Conservation (phyloP, 352 stramenopile species). For the Blastocystis sp. region DNA sequence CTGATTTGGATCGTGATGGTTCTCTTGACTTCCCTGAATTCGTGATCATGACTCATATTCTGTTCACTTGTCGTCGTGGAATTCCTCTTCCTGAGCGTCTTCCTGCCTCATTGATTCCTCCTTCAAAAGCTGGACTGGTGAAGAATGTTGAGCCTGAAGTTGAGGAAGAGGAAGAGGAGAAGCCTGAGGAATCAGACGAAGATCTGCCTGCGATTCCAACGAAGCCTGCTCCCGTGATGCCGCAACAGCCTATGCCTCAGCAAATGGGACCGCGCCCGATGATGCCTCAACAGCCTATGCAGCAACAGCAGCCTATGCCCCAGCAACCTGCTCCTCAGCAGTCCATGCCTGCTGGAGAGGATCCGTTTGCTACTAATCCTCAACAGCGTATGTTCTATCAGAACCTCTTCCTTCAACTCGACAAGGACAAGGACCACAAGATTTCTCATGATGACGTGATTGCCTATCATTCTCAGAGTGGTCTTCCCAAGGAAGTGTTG, state of each 20-base stretch:
- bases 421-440: conserved; percentile 21
- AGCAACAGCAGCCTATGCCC: too few species aligned
- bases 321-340: not conserved
- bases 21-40: too few species aligned
- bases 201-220: too few species aligned
- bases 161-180: not conserved
- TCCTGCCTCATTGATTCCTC: too few species aligned
- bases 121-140: too few species aligned
- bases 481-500: not conserved
- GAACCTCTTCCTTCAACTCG: conserved; percentile 39
- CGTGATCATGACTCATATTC: too few species aligned
- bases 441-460: conserved; percentile 14
- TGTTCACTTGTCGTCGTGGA: too few species aligned
- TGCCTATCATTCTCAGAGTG: conserved; percentile 42
- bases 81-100: too few species aligned
- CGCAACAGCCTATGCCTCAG: not conserved
- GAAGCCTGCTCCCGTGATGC: not conserved
- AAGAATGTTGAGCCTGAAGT: too few species aligned
- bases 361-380: conserved; percentile 42
- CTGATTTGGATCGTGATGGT: too few species aligned
- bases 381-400: conserved; percentile 47
- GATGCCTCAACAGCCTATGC: not conserved
- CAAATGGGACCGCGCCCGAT: too few species aligned
- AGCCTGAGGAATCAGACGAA: not conserved
- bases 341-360: not conserved